Evolutionary conservation across 371 early-diverging fungal genomes (phyloP).

Genomic region (Apophysomyces variabilis): DNA sequence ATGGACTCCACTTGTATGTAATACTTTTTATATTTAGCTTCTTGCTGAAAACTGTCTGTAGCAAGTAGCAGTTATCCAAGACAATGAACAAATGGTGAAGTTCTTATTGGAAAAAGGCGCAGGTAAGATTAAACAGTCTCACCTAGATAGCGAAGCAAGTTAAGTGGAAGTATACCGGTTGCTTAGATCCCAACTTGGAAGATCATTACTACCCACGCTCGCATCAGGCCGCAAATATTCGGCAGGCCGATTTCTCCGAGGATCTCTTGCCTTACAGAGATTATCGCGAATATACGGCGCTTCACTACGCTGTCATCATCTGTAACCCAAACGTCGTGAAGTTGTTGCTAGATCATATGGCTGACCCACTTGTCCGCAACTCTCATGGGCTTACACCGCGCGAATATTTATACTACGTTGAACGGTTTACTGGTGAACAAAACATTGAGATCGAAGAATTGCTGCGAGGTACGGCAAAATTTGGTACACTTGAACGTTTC

Average conservation of each 20-base stretch:
- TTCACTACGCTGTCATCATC: conserved; percentile 70
- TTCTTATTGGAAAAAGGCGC: conserved; percentile 52
- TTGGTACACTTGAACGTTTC: background rate
- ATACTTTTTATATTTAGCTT: background rate
- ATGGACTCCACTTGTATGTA: conserved; percentile 54
- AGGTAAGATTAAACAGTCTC: conserved; percentile 21
- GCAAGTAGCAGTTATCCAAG: conserved; percentile 59
- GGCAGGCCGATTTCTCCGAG: conserved; percentile 50
- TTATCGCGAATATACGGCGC: conserved; percentile 59
- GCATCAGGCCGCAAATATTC: conserved; percentile 48
- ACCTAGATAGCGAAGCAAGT: no score
- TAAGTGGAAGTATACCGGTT: background rate
- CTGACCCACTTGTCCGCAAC: conserved; percentile 54
- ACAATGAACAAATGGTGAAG: conserved; percentile 49
- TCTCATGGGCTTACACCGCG: conserved; percentile 50
- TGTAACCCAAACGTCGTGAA: conserved; percentile 61
- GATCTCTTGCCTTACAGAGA: conserved; percentile 54
- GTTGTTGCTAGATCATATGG: conserved; percentile 65
- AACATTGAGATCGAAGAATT: conserved; percentile 47
- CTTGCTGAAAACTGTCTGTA: conserved; percentile 9
- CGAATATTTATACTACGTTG: conserved; percentile 54
- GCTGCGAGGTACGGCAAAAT: conserved; percentile 29
- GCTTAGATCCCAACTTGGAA: conserved; percentile 46
- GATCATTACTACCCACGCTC: conserved; percentile 55
- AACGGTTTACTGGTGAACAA: conserved; percentile 52